phyloP scores from a whole-genome alignment of 1,284 basidiomycete genomes.

The Leccinum proximum region DNA sequence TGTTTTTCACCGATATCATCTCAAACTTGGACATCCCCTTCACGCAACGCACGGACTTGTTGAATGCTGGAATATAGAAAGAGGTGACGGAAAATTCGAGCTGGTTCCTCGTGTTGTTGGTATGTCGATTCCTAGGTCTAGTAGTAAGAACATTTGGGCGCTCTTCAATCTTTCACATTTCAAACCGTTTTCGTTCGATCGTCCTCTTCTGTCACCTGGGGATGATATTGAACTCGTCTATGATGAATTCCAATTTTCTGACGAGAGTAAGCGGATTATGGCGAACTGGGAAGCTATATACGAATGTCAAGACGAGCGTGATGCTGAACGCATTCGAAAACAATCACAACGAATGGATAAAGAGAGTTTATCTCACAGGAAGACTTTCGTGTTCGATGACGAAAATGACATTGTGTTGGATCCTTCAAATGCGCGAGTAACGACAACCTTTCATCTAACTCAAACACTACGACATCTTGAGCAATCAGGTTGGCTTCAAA shows the following conservation, averaged over 20 bases:
- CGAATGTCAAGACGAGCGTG: slow-evolving; percentile 8
- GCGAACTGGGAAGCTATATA: slow-evolving; percentile 10
- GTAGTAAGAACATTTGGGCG: slow-evolving; percentile 5
- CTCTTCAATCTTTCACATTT: slow-evolving; percentile 27
- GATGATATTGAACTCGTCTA: background rate
- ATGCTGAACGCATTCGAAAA: background rate
- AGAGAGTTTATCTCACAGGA: background rate
- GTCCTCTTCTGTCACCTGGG: background rate
- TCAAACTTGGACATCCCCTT: background rate
- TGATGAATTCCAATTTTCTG: background rate
- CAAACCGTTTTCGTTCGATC: slow-evolving; percentile 20
- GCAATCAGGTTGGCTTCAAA: too few relatives aligned
- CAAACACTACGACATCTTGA: too few relatives aligned
- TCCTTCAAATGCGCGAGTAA: too few relatives aligned
- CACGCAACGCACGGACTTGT: background rate
- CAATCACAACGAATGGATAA: background rate
- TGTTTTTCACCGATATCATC: background rate
- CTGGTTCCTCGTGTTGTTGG: background rate
- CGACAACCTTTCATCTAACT: too few relatives aligned
- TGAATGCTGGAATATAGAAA: background rate
- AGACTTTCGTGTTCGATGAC: too few relatives aligned
- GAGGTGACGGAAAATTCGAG: background rate
- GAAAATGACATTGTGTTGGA: too few relatives aligned
- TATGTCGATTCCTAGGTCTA: background rate
- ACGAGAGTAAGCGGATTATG: background rate